Conservation (phyloP, 345 rosid genomes). For the Arabis alpina region DNA sequence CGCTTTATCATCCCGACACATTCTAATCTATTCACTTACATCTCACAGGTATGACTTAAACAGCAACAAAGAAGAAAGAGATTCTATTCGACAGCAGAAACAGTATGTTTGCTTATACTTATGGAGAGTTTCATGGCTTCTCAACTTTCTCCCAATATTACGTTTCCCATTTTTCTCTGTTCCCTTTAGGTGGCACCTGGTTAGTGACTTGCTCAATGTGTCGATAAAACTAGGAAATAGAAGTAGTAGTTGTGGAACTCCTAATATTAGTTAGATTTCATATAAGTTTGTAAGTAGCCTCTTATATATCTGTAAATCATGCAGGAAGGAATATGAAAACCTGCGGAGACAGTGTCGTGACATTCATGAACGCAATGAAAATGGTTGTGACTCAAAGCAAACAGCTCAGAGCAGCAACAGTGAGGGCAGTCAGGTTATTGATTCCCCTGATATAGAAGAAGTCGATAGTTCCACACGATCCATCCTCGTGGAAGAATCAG, state of each 20-base stretch:
- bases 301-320: slow-evolving; percentile 33
- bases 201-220: slow-evolving; percentile 23
- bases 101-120: slow-evolving; percentile 51
- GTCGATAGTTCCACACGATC: slow-evolving; percentile 44
- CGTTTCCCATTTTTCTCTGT: slow-evolving; percentile 8
- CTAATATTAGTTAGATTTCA: background rate
- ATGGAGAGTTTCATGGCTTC: slow-evolving; percentile 16
- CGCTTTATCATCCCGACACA: slow-evolving; percentile 12
- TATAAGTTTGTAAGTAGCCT: slow-evolving; percentile 8
- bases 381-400: slow-evolving; percentile 50
- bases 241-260: slow-evolving; percentile 20
- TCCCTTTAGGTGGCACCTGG: slow-evolving; percentile 25
- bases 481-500: slow-evolving; percentile 44
- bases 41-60: slow-evolving; percentile 66
- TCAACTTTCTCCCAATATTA: slow-evolving; percentile 26
- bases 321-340: slow-evolving; percentile 74
- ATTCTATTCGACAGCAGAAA: slow-evolving; percentile 51
- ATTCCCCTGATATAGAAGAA: slow-evolving; percentile 53
- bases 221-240: slow-evolving; percentile 16
- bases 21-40: slow-evolving; percentile 16
- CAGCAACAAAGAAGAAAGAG: slow-evolving; percentile 77
- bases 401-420: slow-evolving; percentile 45
- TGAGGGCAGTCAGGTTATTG: slow-evolving; percentile 58
- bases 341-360: slow-evolving; percentile 63
- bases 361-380: slow-evolving; percentile 47